Evolutionary conservation across 2,329 filamentous ascomycete species (phyloP).

Genomic region (Helminthosporium solani): DNA sequence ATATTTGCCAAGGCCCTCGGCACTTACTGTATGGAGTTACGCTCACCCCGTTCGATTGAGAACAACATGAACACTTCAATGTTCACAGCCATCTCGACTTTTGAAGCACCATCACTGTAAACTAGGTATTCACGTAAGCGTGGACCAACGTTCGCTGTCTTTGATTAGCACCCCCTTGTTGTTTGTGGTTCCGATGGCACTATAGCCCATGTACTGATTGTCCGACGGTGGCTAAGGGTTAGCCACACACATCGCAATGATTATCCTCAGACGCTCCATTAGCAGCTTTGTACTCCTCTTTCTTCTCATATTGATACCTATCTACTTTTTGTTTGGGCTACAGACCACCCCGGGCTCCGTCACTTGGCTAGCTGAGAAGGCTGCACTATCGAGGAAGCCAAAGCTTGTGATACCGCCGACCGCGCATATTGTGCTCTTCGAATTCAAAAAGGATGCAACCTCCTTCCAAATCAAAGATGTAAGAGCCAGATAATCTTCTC

Average conservation of each 20-base stretch:
- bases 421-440: slow-evolving; percentile 36
- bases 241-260: slow-evolving; percentile 1
- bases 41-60: no score
- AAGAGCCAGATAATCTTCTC: slow-evolving; percentile 1
- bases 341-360: slow-evolving; percentile 7
- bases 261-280: slow-evolving; percentile 6
- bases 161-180: neutral
- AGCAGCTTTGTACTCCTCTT: slow-evolving; percentile 7
- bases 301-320: slow-evolving; percentile 16
- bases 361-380: slow-evolving; percentile 8
- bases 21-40: no score
- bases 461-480: slow-evolving; percentile 33
- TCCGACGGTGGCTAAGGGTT: neutral
- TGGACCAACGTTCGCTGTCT: no score
- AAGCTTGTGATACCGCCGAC: slow-evolving; percentile 22
- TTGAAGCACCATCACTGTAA: neutral
- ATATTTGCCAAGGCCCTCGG: no score
- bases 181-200: neutral
- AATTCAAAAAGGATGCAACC: slow-evolving; percentile 33
- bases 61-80: no score
- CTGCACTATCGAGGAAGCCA: slow-evolving; percentile 17
- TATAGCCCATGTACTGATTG: neutral
- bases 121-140: no score
- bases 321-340: slow-evolving; percentile 16
- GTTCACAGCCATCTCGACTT: no score